Conservation (phyloP, 768 basidiomycete species). For the Hebeloma cylindrosporum region DNA sequence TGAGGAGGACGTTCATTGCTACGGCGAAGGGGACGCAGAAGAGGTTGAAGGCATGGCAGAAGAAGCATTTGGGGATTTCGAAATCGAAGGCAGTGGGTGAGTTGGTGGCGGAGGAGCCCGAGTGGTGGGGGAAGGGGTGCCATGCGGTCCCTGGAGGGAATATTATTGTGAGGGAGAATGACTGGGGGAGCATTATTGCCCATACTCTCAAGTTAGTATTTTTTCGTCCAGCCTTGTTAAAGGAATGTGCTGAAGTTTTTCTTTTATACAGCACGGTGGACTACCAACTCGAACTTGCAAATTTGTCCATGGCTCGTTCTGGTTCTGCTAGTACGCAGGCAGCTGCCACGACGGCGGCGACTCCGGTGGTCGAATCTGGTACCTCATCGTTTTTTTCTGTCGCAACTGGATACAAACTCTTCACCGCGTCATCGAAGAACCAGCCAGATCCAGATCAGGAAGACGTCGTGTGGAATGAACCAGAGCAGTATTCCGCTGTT, state of each 20-base stretch:
- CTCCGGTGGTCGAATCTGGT: constrained; percentile 26
- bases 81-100: constrained; percentile 27
- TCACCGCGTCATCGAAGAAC: constrained; percentile 37
- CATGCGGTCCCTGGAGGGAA: constrained; percentile 69
- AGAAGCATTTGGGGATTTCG: constrained; percentile 49
- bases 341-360: constrained; percentile 23
- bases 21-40: constrained; percentile 53
- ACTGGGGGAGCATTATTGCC: constrained; percentile 79
- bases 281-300: constrained; percentile 51
- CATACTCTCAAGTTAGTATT: constrained; percentile 63
- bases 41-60: constrained; percentile 61
- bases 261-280: constrained; percentile 50
- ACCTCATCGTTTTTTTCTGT: constrained; percentile 51
- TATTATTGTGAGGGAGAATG: constrained; percentile 65
- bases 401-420: constrained; percentile 49
- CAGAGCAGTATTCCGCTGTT: constrained; percentile 58
- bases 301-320: constrained; percentile 34
- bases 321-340: constrained; percentile 21
- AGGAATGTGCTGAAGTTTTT: constrained; percentile 4
- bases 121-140: constrained; percentile 62
- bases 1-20: constrained; percentile 55
- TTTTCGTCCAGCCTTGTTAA: constrained; percentile 1
- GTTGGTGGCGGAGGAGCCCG: constrained; percentile 46
- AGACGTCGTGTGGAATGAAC: constrained; percentile 56
- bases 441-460: constrained; percentile 63